Evolutionary conservation across 768 basidiomycete species (phyloP), one percentile per base, ranked within the genome.

Genomic region (Hygrocybe coccinea): DNA sequence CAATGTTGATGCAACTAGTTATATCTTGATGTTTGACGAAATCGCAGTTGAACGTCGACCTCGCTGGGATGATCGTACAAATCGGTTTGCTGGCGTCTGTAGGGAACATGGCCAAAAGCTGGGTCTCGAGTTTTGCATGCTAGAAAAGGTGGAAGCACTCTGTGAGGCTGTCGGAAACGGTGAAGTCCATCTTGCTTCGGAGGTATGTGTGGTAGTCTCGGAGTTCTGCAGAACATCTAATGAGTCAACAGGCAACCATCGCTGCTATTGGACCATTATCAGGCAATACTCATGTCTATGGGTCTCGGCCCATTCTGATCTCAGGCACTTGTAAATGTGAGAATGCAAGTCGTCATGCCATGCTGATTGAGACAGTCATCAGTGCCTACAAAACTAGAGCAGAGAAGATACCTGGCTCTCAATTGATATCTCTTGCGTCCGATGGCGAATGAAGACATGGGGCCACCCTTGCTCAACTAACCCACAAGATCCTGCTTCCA

Each of bases 391-490:
- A 15, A 15, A 15, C 39, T 19, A 41, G 39, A 19, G 39, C 39
- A 15, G 39, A 14, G 19, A 41, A 15, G 39, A 41, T 41, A 41
- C 39, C 39, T 19, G 39, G 39, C 39, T 41, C 39, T 19, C 39
- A 19, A 14, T 19, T 41, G 19, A 29, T 29, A 29, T 29, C 29
- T 29, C 29, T 29, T 29, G 29, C 29, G 1, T 67, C 69, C 1
- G 70, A 71, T 57, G 70, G 67, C 1, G 69, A 71, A 57, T 54
- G 62, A 5, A 41, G 62, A 11, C 60, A 64, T 19, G 65, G 70
- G 15, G 39, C 44, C 7, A 66, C 70, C 3, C 50, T 71, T 12
- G 53, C 60, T 17, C 50, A 25, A 1, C 19, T 67, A 2, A 69
- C 65, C 4, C 58, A 69, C 44, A 62, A 63, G 17, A 49, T 50